Conservation (phyloP, 805 yeast genomes). For the Starmerella kuoi region DNA sequence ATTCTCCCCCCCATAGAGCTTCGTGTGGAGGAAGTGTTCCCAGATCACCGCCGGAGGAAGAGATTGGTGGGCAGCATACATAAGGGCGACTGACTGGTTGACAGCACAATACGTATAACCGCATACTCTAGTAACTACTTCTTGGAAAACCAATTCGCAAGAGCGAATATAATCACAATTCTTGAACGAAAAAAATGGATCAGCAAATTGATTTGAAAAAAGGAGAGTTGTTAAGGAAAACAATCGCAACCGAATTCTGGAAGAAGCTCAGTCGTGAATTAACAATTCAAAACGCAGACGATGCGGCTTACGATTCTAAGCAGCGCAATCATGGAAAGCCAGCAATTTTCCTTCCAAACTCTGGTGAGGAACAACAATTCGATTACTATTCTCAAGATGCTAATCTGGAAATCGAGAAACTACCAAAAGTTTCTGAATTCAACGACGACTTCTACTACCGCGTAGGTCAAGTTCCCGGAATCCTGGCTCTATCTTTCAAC, state of each 20-base stretch:
- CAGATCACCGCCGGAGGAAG: too few species aligned
- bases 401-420: constrained; percentile 54
- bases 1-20: too few species aligned
- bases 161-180: too few species aligned
- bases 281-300: constrained; percentile 9
- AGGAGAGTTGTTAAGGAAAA: constrained; percentile 7
- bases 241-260: constrained; percentile 15
- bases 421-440: constrained; percentile 47
- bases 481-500: constrained; percentile 63
- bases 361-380: not conserved
- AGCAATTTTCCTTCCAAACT: constrained; percentile 9
- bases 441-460: constrained; percentile 68
- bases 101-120: too few species aligned
- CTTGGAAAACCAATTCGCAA: too few species aligned
- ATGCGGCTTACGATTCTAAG: constrained; percentile 14
- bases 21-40: too few species aligned
- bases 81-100: too few species aligned
- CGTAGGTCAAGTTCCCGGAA: constrained; percentile 71
- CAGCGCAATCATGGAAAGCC: not conserved
- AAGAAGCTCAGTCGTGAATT: constrained; percentile 12
- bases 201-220: not conserved
- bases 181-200: too few species aligned
- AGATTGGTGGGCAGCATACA: too few species aligned
- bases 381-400: constrained; percentile 5
- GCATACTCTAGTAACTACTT: too few species aligned